Base-by-base conservation (phyloP, 495 filamentous ascomycete genomes). In the Penicillium ochrochloron region DNA sequence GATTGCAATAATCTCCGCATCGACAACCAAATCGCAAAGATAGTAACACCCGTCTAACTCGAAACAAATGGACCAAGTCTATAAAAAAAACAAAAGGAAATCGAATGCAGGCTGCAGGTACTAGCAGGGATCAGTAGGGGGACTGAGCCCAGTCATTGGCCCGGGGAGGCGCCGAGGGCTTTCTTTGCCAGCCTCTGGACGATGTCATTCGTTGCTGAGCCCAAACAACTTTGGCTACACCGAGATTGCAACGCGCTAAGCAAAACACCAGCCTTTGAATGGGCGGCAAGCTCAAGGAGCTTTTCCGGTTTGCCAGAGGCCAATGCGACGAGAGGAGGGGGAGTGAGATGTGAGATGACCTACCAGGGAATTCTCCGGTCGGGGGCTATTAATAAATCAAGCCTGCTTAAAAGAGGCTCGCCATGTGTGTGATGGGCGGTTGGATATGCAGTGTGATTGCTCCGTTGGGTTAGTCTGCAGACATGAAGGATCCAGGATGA, bases 391-490 rank as follows among this genome's bases (percentile, higher is more conserved):
- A 69, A 73, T 73, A 73, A 69, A 46, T 55, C 42, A 25, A 48
- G 53, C 14, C 44, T 54, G 31, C 42, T 44, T 21, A 23, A 15
- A 33, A 37, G 56, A 29, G 29, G 34, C 52, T 59, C 25, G 25
- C 67, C 41, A 46, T 19, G 61, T 64, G 55, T 65, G 50, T 60
- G 56, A 44, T 64, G 54, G 57, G 74, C 72, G 70, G 64, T 66
- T 70, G 66, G 65, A 68, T 69, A 53, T 63, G 59, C 68, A 65
- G 61, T 33, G 60, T 65, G 37, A 70, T 65, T 73, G 61, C 73
- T 71, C 33, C 57, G 63, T 60, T 33, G 35, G 63, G 69, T 66
- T 77, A 75, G 75, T 66, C 50, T 78, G 75, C 73, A 71, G 70
- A 70, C 44, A 53, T 39, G 61, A 44, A 42, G 25, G 51, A 46